Percentiles rank a stretch among this genome's conserved stretches.
phyloP scores from a whole-genome alignment of 805 yeast species.

The Candida succiphila region DNA sequence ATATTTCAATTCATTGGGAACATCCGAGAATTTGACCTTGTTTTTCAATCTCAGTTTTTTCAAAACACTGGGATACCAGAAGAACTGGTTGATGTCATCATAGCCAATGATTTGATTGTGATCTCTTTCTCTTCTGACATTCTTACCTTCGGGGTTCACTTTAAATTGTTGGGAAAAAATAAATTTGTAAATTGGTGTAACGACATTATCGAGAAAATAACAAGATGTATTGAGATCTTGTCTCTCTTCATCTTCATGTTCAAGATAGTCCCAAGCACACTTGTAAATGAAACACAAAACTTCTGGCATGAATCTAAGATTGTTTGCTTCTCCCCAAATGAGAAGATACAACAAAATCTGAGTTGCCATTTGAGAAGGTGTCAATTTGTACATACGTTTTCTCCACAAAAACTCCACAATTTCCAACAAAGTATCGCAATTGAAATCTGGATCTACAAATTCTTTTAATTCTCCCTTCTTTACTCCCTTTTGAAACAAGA shows the following conservation, averaged over 20 bases:
- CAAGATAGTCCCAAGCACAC: constrained; percentile 41
- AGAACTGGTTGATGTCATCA: constrained; percentile 43
- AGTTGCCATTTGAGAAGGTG: constrained; percentile 48
- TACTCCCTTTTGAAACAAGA: constrained; percentile 48
- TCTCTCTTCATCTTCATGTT: constrained; percentile 13
- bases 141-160: constrained; percentile 38
- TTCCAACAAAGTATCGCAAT: constrained; percentile 31
- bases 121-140: constrained; percentile 58
- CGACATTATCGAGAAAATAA: constrained; percentile 23
- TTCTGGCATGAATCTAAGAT: constrained; percentile 43
- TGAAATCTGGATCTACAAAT: constrained; percentile 11
- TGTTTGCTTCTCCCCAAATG: constrained; percentile 75
- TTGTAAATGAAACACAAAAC: constrained; percentile 45
- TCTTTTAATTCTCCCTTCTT: constrained; percentile 7
- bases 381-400: constrained; percentile 42
- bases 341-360: constrained; percentile 55
- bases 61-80: constrained; percentile 35
- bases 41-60: constrained; percentile 23
- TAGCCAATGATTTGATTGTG: constrained; percentile 52
- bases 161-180: constrained; percentile 62
- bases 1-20: constrained; percentile 24
- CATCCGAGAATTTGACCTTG: constrained; percentile 20
- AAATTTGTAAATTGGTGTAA: constrained; percentile 44
- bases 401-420: constrained; percentile 84
- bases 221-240: constrained; percentile 1